These are phyloP conservation scores for Ophiocordyceps camponoti-saundersi DNA, from an alignment of 2,329 filamentous ascomycete genomes.

Conservation along the genomic window DNA sequence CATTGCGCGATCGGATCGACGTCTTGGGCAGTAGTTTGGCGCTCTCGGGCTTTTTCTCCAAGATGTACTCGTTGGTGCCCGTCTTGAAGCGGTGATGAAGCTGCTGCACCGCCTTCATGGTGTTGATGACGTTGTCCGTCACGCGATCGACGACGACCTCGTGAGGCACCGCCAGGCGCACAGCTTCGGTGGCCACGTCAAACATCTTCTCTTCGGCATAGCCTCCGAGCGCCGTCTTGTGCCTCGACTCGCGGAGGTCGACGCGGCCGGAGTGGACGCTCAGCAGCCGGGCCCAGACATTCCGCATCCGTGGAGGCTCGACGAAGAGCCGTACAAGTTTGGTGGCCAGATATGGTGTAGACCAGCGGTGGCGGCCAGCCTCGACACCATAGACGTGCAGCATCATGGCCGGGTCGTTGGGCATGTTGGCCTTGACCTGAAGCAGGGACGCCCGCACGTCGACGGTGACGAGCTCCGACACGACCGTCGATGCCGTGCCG, in stretches of 20 bases:
- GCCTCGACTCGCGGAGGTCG: conserved; percentile 62
- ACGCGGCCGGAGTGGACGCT: conserved; percentile 68
- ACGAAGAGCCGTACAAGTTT: conserved; percentile 74
- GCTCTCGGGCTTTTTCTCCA: conserved; percentile 69
- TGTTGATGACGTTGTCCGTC: conserved; percentile 85
- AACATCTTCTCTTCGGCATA: conserved; percentile 62
- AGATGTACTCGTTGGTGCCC: conserved; percentile 71
- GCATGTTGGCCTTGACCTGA: conserved; percentile 79
- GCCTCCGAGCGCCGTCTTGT: conserved; percentile 41
- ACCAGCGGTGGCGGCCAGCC: conserved; percentile 73
- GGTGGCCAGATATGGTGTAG: conserved; percentile 62
- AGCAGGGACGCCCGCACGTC: conserved; percentile 70
- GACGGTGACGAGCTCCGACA: conserved; percentile 55
- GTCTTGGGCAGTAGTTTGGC: conserved; percentile 79
- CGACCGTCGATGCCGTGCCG: conserved; percentile 14
- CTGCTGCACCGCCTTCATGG: conserved; percentile 72
- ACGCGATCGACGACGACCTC: conserved; percentile 79
- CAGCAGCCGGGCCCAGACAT: conserved; percentile 72
- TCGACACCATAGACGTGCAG: conserved; percentile 73
- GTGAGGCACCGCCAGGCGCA: conserved; percentile 77
- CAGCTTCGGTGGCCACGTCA: conserved; percentile 70
- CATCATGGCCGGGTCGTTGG: conserved; percentile 80
- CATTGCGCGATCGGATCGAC: conserved; percentile 61
- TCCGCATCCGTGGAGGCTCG: conserved; percentile 65
- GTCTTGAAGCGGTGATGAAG: conserved; percentile 87